A percentile compares a stretch with the other conserved stretches of the same genome.
Evolutionary conservation across 805 yeast species (phyloP).

Genomic region (Kluyveromyces dobzhanskii): DNA sequence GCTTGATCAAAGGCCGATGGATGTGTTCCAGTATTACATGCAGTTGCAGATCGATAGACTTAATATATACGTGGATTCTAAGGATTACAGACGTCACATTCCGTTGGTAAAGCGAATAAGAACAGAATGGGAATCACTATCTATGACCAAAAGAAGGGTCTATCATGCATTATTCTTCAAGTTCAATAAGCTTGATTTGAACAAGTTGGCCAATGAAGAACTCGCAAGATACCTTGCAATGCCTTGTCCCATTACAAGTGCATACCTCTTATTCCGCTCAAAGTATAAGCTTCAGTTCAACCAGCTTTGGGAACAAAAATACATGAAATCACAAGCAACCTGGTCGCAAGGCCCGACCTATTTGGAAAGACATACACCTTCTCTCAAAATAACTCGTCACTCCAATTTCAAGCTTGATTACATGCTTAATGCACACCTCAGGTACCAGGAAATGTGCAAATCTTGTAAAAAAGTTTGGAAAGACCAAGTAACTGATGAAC

Average conservation of each 20-base stretch:
- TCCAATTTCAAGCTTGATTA: constrained; percentile 1
- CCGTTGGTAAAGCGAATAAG: constrained; percentile 14
- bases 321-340: constrained; percentile 2
- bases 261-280: constrained; percentile 19
- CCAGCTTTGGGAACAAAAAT: constrained; percentile 11
- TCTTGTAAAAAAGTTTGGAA: constrained; percentile 20
- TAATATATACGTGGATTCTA: constrained; percentile 4
- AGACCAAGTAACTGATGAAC: constrained; percentile 13
- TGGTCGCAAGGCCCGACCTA: no score
- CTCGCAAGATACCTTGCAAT: constrained; percentile 18
- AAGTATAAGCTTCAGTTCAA: constrained; percentile 16
- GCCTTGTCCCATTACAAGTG: constrained; percentile 18
- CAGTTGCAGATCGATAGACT: constrained; percentile 12
- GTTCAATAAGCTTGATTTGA: constrained; percentile 11
- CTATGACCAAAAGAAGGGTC: constrained; percentile 14
- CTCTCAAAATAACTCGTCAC: not conserved
- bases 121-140: constrained; percentile 19
- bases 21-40: constrained; percentile 19
- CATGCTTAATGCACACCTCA: constrained; percentile 8
- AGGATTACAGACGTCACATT: constrained; percentile 8
- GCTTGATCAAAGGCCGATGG: constrained; percentile 12
- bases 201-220: constrained; percentile 12
- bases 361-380: not conserved
- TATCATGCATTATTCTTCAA: constrained; percentile 20
- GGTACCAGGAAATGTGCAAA: constrained; percentile 20